Evolutionary conservation across 208 protist genomes (phyloP).

Genomic region (Novymonas esmeraldas): DNA sequence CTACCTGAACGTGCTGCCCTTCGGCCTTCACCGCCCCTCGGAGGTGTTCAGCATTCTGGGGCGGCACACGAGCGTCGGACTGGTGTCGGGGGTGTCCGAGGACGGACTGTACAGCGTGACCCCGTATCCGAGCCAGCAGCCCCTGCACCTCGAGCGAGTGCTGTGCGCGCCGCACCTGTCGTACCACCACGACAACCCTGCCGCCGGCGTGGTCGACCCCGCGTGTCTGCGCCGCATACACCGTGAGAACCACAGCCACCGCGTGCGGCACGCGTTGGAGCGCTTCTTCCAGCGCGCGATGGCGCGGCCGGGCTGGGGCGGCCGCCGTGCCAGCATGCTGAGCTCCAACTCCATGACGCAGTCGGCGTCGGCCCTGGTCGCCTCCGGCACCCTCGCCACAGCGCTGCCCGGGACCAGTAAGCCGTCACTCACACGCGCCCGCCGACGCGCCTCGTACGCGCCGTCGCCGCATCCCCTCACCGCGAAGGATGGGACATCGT

Average conservation of each 20-base stretch:
- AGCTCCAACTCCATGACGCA: constrained; percentile 6
- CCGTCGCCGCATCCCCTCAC: background rate
- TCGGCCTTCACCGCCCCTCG: constrained; percentile 46
- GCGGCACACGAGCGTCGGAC: constrained; percentile 59
- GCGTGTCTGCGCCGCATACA: constrained; percentile 18
- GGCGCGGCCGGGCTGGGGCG: constrained; percentile 2
- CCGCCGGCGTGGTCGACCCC: constrained; percentile 11
- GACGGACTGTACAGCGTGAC: constrained; percentile 42
- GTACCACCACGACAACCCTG: constrained; percentile 13
- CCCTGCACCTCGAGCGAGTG: constrained; percentile 21
- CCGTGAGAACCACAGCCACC: constrained; percentile 16
- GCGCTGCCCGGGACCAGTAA: background rate
- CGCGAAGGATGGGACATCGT: no score
- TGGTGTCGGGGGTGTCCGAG: constrained; percentile 44
- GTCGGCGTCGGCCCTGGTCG: background rate
- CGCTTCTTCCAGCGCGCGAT: constrained; percentile 7
- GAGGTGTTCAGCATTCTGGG: constrained; percentile 58
- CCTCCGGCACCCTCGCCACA: background rate
- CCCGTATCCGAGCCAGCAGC: constrained; percentile 31
- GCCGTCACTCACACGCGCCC: background rate
- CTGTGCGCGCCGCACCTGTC: constrained; percentile 11
- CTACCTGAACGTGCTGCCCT: constrained; percentile 64
- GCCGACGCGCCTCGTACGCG: background rate
- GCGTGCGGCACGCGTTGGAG: constrained; percentile 7
- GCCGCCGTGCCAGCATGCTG: constrained; percentile 5